phyloP scores from a whole-genome alignment of 345 rosid species.

The Syzygium oleosum region DNA sequence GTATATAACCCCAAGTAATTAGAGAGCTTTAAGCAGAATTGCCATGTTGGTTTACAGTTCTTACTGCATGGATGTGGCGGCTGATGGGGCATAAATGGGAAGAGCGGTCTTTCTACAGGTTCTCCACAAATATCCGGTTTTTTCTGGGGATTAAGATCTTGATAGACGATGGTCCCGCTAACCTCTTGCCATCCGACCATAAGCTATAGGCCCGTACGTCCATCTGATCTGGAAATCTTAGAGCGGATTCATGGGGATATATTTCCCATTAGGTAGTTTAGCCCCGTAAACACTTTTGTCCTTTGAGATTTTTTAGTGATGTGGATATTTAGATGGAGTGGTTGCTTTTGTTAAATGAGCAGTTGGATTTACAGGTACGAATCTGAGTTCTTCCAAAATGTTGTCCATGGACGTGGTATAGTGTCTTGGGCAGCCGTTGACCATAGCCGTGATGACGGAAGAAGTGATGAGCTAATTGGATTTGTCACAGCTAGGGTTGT shows the following conservation, averaged over 20 bases:
- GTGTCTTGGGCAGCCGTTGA: slow-evolving; percentile 96
- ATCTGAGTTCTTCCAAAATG: slow-evolving; percentile 85
- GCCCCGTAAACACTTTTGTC: neutral
- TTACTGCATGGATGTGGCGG: slow-evolving; percentile 19
- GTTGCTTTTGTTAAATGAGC: slow-evolving; percentile 7
- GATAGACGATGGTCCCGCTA: slow-evolving; percentile 41
- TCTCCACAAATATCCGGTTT: slow-evolving; percentile 13
- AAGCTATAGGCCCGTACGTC: slow-evolving; percentile 60
- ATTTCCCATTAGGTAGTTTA: slow-evolving; percentile 73
- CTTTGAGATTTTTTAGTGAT: neutral
- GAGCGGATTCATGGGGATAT: slow-evolving; percentile 65
- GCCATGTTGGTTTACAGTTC: slow-evolving; percentile 5
- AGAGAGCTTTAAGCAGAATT: neutral
- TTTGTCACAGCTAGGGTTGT: slow-evolving; percentile 80
- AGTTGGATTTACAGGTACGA: slow-evolving; percentile 61
- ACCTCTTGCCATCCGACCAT: slow-evolving; percentile 44
- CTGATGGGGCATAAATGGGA: slow-evolving; percentile 43
- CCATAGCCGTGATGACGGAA: slow-evolving; percentile 58
- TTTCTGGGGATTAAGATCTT: slow-evolving; percentile 27
- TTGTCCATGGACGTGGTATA: slow-evolving; percentile 67
- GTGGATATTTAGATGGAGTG: neutral
- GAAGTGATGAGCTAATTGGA: slow-evolving; percentile 76
- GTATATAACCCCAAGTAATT: neutral
- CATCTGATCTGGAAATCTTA: slow-evolving; percentile 66
- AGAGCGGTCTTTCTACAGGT: neutral